Conservation (phyloP, 2,329 filamentous ascomycete genomes). For the Trichophyton simii region DNA sequence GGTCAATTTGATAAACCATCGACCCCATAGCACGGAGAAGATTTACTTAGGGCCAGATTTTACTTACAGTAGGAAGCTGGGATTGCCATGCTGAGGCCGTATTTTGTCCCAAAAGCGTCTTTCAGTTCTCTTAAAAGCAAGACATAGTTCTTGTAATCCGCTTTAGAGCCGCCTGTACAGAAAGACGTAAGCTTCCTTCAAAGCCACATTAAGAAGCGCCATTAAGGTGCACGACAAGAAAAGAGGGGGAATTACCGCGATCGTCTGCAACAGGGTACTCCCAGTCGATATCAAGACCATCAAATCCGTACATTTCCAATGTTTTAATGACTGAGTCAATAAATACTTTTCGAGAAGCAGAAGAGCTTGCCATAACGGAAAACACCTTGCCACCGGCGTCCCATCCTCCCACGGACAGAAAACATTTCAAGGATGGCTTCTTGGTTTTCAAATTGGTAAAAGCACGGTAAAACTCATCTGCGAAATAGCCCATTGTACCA, state of each 20-base stretch:
- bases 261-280: slow-evolving; percentile 24
- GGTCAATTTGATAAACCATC: too few relatives aligned
- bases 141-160: slow-evolving; percentile 10
- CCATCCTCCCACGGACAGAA: slow-evolving; percentile 9
- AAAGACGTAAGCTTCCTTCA: neutral
- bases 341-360: slow-evolving; percentile 7
- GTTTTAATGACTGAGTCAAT: slow-evolving; percentile 9
- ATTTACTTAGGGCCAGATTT: too few relatives aligned
- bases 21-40: too few relatives aligned
- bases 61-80: slow-evolving; percentile 11
- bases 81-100: slow-evolving; percentile 10
- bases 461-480: neutral
- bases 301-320: slow-evolving; percentile 8
- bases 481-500: neutral
- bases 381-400: slow-evolving; percentile 12
- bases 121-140: slow-evolving; percentile 8
- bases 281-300: slow-evolving; percentile 15
- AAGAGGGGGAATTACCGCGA: slow-evolving; percentile 13
- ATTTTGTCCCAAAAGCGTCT: slow-evolving; percentile 2
- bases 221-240: too few relatives aligned
- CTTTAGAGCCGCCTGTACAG: slow-evolving; percentile 19
- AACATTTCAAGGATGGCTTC: slow-evolving; percentile 8
- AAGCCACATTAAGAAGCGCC: neutral
- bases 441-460: slow-evolving; percentile 5
- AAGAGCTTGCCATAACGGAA: slow-evolving; percentile 15